A percentile compares a stretch with the other conserved stretches of the same genome.
Evolutionary conservation across 2,329 filamentous ascomycete species (phyloP).

Genomic region (Calonectria pseudoreteaudii): DNA sequence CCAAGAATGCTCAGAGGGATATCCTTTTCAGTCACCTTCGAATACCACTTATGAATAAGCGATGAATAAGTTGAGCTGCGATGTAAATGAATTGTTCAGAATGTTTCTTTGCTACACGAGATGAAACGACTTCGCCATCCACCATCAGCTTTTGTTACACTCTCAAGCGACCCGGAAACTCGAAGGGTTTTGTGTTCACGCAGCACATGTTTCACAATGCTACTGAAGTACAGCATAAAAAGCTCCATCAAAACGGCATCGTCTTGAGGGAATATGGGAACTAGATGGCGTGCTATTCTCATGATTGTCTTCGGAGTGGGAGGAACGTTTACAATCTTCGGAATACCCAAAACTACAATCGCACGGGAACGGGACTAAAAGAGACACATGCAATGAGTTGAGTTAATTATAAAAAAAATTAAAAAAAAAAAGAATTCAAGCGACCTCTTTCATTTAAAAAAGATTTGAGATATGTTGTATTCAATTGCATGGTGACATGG

Average conservation of each 20-base stretch:
- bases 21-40: neutral
- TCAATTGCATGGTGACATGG: neutral
- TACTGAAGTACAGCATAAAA: neutral
- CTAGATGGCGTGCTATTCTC: neutral
- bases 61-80: neutral
- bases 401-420: neutral
- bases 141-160: neutral
- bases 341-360: neutral
- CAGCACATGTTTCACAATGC: neutral
- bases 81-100: neutral
- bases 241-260: neutral
- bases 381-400: neutral
- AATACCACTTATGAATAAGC: neutral
- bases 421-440: neutral
- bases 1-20: neutral
- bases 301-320: neutral
- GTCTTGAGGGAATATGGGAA: neutral
- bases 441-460: neutral
- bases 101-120: neutral
- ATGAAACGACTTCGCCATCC: neutral
- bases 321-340: too few species aligned
- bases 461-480: neutral
- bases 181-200: neutral
- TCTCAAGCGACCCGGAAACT: neutral
- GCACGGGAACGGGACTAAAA: neutral